Evolutionary conservation across 192 early-diverging fungal species (phyloP), one percentile per base, ranked within the genome.

Genomic region (Podila epicladia): DNA sequence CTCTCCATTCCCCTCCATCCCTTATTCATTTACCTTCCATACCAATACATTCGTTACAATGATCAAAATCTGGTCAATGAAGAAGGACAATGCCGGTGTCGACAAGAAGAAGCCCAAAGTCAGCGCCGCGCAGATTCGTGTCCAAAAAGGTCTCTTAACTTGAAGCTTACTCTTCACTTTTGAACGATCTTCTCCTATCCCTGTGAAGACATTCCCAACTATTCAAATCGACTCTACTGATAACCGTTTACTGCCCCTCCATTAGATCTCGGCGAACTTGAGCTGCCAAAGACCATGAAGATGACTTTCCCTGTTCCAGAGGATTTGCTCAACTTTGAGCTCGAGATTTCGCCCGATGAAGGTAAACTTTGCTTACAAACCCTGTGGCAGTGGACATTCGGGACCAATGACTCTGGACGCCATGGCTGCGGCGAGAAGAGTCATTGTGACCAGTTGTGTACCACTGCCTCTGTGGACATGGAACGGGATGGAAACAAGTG

Each of bases 21-120:
- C 24, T 24, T 26, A 55, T 24, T 26, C 24, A 9, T 11, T 55
- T 55, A n/a, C 53, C 9, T 26, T 22, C 5, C 22, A n/a, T 3
- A 55, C 24, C 53, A 32, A 53, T 12, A 67, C 22, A 51, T 33
- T 38, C 29, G 28, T 31, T 63, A 84, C 53, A 59, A 96, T 95
- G 95, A 89, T 94, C 64, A 95, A 96, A 83, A 95, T 98, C 70
- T 96, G 95, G 95, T 86, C 88, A 28, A 85, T 96, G 82, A 97
- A 95, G 82, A 93, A 94, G 77, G 88, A 92, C 22, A 89, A 91
- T 70, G 93, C 87, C 29, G 85, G 84, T 38, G 94, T 87, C 29
- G 92, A 93, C 72, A 90, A 90, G 73, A 90, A 85, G 72, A 94
- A 94, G 78, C 88, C 93, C 3, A 95, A 94, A 80, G 91, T 91